A percentile compares a stretch with the other conserved stretches of the same genome.
Evolutionary conservation across 768 basidiomycete genomes (phyloP).

Genomic region (Agrocybe pediades): DNA sequence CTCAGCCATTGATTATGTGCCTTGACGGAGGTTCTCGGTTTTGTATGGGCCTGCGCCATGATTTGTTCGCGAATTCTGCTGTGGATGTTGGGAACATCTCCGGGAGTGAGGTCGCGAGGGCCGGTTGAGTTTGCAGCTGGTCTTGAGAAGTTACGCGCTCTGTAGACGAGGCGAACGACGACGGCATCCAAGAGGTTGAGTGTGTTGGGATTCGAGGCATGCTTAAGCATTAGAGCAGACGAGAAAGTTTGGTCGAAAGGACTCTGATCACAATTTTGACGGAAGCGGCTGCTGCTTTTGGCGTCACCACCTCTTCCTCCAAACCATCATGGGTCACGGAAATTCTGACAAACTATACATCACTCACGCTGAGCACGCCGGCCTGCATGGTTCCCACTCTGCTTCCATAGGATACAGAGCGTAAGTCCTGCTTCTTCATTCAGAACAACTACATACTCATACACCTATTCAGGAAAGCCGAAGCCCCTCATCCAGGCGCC

Average conservation of each 20-base stretch:
- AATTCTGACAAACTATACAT: conserved; percentile 88
- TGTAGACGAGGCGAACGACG: conserved; percentile 31
- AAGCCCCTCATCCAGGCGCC: conserved; percentile 64
- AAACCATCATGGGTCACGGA: conserved; percentile 73
- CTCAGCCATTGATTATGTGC: conserved; percentile 16
- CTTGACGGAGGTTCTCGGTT: conserved; percentile 16
- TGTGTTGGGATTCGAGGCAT: conserved; percentile 23
- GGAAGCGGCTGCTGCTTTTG: conserved; percentile 5
- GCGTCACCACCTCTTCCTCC: conserved; percentile 13
- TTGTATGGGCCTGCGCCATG: conserved; percentile 19
- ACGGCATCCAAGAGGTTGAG: conserved; percentile 44
- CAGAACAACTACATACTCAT: conserved; percentile 6
- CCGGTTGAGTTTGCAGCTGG: conserved; percentile 1
- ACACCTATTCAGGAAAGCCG: conserved; percentile 53
- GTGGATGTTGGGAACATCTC: conserved; percentile 19
- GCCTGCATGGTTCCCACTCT: conserved; percentile 79
- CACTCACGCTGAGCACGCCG: conserved; percentile 86
- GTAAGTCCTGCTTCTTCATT: conserved; percentile 38
- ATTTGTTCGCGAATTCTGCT: conserved; percentile 24
- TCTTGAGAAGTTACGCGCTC: conserved; percentile 17
- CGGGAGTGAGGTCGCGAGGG: neutral
- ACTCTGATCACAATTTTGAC: conserved; percentile 2
- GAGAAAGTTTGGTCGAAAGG: neutral
- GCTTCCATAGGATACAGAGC: conserved; percentile 73
- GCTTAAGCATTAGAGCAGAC: conserved; percentile 13